Base-by-base conservation (phyloP, 2,329 filamentous ascomycete species). In the Dactylellina haptotyla region DNA sequence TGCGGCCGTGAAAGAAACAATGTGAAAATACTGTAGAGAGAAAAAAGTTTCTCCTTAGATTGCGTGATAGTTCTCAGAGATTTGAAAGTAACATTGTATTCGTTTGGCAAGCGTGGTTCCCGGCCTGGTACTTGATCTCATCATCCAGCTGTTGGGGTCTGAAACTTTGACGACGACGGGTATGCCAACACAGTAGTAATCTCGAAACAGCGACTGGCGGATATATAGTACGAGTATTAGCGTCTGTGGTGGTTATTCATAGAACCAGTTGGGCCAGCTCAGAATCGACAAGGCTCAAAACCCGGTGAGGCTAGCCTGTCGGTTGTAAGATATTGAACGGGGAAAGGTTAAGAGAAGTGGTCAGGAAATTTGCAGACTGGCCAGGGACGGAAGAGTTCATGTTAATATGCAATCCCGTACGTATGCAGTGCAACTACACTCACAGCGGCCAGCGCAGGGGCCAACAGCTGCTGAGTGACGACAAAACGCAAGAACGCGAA, bases 401-500 rank as follows among this genome's bases (percentile, higher is more conserved):
- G 61, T 66, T 66, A 66, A 73, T 62, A 65, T 73, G 67, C 51
- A 73, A 65, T 59, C 18, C 53, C 46, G n/a, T n/a, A n/a, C 20
- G 50, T 61, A 73, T 73, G 69, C 69, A 65, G 69, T 73, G 69
- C 54, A 62, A 73, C 62, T 46, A 58, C 54, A 73, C 61, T 72
- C 59, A 66, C 46, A 28, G 61, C 50, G 61, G 66, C n/a, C 61
- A 61, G 61, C 61, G 54, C 69, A 73, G 69, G 69, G 69, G 69
- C 61, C 56, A 57, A 54, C 43, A 54, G 53, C 69, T 73, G 69
- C 69, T 73, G 43, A 37, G 61, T 62, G 61, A 66, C 69, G 61
- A 65, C 61, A 61, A 58, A 73, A 73, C 69, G 69, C 69, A 73
- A 69, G 69, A 73, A 66, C 69, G 69, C 69, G 69, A 73, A 62